Conservation (phyloP, 164 flowering plant species). For the Macadamia integrifolia region DNA sequence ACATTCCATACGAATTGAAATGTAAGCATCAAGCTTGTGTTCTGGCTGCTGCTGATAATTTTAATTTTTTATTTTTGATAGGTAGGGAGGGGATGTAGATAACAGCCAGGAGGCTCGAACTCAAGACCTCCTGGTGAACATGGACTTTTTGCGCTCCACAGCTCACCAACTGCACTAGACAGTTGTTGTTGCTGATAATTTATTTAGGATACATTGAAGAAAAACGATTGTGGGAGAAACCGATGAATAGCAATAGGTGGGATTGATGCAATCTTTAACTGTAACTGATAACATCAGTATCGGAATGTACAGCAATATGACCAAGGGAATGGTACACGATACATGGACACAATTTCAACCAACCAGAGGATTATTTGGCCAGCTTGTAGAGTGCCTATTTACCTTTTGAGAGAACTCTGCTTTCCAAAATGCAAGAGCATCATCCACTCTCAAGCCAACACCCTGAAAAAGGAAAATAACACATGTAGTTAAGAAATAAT, state of each 20-base stretch:
- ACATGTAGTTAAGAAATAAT: background rate
- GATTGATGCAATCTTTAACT: no score
- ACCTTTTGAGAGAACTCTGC: constrained; percentile 91
- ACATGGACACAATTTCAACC: background rate
- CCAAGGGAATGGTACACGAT: background rate
- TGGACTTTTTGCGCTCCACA: no score
- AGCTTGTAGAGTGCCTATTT: background rate
- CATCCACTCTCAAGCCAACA: constrained; percentile 92
- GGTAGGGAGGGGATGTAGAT: no score
- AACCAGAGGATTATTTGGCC: background rate
- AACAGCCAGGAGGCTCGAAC: no score
- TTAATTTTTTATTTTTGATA: no score
- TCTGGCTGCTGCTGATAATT: no score
- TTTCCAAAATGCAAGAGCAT: constrained; percentile 94
- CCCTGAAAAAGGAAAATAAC: constrained; percentile 38
- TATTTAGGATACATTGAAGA: no score
- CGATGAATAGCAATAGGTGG: background rate
- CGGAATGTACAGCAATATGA: background rate
- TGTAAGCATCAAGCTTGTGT: background rate
- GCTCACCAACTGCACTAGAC: no score
- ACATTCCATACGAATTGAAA: background rate
- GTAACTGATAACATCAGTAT: background rate
- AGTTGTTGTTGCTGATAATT: no score
- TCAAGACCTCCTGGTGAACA: no score
- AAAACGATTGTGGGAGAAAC: background rate